These are phyloP conservation scores for Penicillium verhagenii DNA, from an alignment of 495 filamentous ascomycete genomes.

Conservation along the genomic window DNA sequence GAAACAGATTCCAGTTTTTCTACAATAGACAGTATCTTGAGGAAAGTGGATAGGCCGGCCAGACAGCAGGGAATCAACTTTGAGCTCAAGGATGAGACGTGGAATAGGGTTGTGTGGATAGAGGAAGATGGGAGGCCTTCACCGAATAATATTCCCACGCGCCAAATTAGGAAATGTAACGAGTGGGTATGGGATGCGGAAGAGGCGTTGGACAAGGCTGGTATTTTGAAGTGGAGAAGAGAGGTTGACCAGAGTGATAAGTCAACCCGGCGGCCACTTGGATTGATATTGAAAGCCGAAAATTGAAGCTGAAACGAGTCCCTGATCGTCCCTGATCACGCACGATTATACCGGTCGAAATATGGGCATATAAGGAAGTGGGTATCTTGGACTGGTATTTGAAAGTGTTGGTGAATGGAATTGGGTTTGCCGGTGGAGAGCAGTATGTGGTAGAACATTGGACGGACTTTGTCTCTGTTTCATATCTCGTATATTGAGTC, in stretches of 20 bases:
- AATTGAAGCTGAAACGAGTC: not conserved
- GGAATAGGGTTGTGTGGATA: not conserved
- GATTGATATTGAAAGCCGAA: not conserved
- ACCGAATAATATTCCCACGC: not conserved
- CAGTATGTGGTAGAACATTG: too few species aligned
- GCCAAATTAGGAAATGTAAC: not conserved
- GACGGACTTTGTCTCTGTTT: too few species aligned
- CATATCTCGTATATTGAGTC: too few species aligned
- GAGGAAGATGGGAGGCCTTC: not conserved
- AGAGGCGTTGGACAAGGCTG: too few species aligned
- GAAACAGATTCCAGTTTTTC: too few species aligned
- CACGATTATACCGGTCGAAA: too few species aligned
- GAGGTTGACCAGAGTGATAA: not conserved
- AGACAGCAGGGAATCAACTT: conserved; percentile 2
- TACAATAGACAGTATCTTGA: not conserved
- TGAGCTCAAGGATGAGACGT: not conserved
- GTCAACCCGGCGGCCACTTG: not conserved
- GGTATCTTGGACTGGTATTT: too few species aligned
- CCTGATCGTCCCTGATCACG: too few species aligned
- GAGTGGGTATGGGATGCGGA: too few species aligned
- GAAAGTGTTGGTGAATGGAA: too few species aligned
- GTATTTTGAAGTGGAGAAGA: not conserved
- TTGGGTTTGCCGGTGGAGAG: too few species aligned
- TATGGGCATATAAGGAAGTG: too few species aligned
- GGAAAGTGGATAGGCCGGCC: not conserved